These are phyloP conservation scores for Fonsecaea monophora DNA, from an alignment of 2,329 filamentous ascomycete species.

Conservation along the genomic window DNA sequence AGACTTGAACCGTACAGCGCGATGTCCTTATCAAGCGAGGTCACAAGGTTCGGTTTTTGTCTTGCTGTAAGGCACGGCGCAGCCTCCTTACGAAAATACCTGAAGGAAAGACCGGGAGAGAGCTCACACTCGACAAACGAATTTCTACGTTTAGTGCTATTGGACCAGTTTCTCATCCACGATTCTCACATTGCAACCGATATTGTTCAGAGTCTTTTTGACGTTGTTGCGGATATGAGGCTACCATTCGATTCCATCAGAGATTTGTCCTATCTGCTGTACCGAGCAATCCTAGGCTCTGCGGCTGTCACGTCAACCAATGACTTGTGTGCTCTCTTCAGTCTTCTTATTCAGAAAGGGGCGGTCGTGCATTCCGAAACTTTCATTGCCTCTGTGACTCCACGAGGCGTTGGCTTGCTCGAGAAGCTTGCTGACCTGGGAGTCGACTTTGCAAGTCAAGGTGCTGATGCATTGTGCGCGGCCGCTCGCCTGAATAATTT, in stretches of 20 bases:
- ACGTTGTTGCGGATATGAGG: background rate
- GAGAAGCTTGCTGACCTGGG: constrained; percentile 5
- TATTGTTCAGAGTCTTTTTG: background rate
- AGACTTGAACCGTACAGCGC: background rate
- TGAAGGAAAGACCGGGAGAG: background rate
- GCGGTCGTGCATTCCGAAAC: background rate
- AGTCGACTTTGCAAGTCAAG: background rate
- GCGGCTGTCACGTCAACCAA: background rate
- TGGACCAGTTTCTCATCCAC: background rate
- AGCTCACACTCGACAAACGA: background rate
- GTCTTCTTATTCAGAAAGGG: background rate
- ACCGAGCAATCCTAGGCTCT: background rate
- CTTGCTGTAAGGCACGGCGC: background rate
- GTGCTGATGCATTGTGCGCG: constrained; percentile 1
- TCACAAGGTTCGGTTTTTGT: background rate
- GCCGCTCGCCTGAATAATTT: constrained; percentile 7
- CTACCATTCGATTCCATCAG: background rate
- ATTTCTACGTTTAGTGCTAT: background rate
- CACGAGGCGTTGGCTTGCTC: background rate
- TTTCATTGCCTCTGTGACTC: background rate
- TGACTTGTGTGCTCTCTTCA: background rate
- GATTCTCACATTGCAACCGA: background rate
- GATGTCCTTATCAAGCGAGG: background rate
- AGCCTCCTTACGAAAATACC: background rate
- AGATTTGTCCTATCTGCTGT: background rate